Conservation (phyloP, 2,329 filamentous ascomycete genomes). For the Neonectria coccinea region DNA sequence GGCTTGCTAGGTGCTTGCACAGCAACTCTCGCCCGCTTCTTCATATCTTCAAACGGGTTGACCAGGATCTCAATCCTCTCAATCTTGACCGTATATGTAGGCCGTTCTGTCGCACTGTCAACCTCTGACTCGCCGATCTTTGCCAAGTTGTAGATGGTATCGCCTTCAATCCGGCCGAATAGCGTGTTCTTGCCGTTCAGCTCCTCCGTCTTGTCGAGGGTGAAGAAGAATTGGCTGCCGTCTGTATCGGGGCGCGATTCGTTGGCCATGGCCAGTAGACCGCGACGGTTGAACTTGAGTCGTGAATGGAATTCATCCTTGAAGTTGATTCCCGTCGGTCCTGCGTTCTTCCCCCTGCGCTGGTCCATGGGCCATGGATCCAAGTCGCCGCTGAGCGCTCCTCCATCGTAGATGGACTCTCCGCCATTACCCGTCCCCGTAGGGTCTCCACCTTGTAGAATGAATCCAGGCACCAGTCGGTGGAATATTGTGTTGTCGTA, state of each 20-base stretch:
- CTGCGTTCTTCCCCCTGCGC: constrained; percentile 71
- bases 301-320: constrained; percentile 92
- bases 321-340: constrained; percentile 69
- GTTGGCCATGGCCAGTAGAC: constrained; percentile 96
- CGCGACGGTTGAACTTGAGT: constrained; percentile 91
- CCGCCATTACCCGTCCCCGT: constrained; percentile 93
- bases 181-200: constrained; percentile 91
- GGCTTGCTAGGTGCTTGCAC: constrained; percentile 56
- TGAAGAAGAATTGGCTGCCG: constrained; percentile 97
- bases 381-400: constrained; percentile 76
- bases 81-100: constrained; percentile 87
- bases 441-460: constrained; percentile 94
- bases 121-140: constrained; percentile 93
- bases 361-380: constrained; percentile 79
- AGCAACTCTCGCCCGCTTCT: constrained; percentile 72
- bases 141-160: constrained; percentile 95
- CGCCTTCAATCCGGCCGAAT: constrained; percentile 91
- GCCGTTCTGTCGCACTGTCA: constrained; percentile 81
- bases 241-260: constrained; percentile 82
- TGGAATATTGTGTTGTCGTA: constrained; percentile 96
- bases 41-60: constrained; percentile 87
- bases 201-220: constrained; percentile 85
- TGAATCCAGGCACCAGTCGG: constrained; percentile 89
- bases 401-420: constrained; percentile 90
- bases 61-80: constrained; percentile 79